Conservation (phyloP, 1,139 yeast genomes). For the Suhomyces guaymorum region DNA sequence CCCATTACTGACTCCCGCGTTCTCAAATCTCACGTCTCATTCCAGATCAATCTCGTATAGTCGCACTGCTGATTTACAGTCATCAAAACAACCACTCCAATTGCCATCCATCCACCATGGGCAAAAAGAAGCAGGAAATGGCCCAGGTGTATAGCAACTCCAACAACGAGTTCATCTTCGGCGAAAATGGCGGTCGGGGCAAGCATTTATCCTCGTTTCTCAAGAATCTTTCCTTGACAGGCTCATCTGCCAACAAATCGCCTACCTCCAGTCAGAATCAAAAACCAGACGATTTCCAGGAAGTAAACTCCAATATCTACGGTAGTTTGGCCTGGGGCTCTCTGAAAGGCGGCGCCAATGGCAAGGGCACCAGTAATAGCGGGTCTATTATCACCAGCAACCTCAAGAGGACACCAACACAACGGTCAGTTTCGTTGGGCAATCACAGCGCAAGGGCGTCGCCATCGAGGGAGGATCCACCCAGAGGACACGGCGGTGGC, state of each 20-base stretch:
- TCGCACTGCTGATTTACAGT: constrained; percentile 1
- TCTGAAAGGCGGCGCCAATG: constrained; percentile 4
- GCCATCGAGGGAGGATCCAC: constrained; percentile 10
- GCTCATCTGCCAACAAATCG: constrained; percentile 16
- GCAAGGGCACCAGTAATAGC: constrained; percentile 14
- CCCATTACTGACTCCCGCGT: background rate
- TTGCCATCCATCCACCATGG: constrained; percentile 25
- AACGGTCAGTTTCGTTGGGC: constrained; percentile 25
- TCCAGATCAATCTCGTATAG: no score
- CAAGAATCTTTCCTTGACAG: constrained; percentile 46
- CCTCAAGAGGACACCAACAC: constrained; percentile 20
- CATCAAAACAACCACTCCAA: background rate
- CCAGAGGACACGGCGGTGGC: constrained; percentile 4
- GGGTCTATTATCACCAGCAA: constrained; percentile 19
- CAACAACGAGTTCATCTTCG: constrained; percentile 62
- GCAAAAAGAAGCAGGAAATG: constrained; percentile 56
- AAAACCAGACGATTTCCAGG: constrained; percentile 25
- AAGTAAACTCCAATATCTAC: constrained; percentile 42
- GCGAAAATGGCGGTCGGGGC: constrained; percentile 69
- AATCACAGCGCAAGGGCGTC: constrained; percentile 18
- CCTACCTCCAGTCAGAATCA: no score
- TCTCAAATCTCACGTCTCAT: no score
- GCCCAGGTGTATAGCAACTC: constrained; percentile 53
- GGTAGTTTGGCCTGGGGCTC: constrained; percentile 38
- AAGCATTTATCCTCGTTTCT: constrained; percentile 61